Conservation (phyloP, 2,329 filamentous ascomycete species). For the Mollisiaceae sp. region DNA sequence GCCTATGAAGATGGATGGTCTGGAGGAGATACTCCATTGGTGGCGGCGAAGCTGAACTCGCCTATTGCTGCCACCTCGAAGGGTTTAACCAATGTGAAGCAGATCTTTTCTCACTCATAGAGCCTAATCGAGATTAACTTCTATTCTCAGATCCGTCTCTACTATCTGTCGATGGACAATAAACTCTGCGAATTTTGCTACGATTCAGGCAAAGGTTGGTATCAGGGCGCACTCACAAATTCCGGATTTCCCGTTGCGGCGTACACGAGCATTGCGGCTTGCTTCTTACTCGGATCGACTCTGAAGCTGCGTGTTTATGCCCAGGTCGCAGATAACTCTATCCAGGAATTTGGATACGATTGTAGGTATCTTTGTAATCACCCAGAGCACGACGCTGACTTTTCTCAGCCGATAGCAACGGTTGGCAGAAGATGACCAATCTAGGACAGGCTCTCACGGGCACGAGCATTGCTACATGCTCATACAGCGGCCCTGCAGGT, state of each 20-base stretch:
- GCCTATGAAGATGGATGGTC: slow-evolving; percentile 18
- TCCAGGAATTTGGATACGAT: slow-evolving; percentile 23
- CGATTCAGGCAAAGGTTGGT: slow-evolving; percentile 21
- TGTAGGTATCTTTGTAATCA: not conserved
- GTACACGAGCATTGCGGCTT: slow-evolving; percentile 21
- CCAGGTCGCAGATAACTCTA: slow-evolving; percentile 16
- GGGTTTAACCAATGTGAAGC: slow-evolving; percentile 18
- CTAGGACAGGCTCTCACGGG: slow-evolving; percentile 13
- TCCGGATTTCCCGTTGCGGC: slow-evolving; percentile 16
- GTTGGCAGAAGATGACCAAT: slow-evolving; percentile 19
- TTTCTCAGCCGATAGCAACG: not conserved
- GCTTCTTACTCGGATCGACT: slow-evolving; percentile 7
- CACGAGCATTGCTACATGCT: slow-evolving; percentile 16
- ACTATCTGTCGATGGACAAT: slow-evolving; percentile 20
- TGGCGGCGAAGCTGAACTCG: slow-evolving; percentile 8
- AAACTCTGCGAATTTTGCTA: slow-evolving; percentile 20
- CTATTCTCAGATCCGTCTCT: slow-evolving; percentile 18
- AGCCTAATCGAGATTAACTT: too few relatives aligned
- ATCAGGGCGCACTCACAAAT: slow-evolving; percentile 10
- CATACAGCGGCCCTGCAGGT: slow-evolving; percentile 1
- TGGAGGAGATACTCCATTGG: slow-evolving; percentile 12
- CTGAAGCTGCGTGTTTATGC: slow-evolving; percentile 15
- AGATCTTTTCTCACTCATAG: too few relatives aligned
- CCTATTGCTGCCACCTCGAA: slow-evolving; percentile 17
- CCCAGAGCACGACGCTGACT: not conserved